A percentile compares a stretch with the other conserved stretches of the same genome.
Conservation (phyloP, 2,329 filamentous ascomycete genomes). For the Colletotrichum sp. region DNA sequence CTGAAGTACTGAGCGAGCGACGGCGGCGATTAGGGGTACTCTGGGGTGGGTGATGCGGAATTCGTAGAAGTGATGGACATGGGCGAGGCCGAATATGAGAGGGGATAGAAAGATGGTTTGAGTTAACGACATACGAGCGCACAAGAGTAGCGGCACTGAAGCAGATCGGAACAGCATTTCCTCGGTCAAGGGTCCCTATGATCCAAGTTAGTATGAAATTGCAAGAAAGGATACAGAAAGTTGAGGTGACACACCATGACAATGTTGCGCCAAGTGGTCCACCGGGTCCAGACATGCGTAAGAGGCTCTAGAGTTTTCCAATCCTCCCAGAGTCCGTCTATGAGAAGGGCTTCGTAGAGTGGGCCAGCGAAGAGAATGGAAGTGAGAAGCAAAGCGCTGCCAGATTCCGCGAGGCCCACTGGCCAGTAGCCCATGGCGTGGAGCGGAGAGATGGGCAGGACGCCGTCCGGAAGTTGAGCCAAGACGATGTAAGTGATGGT, state of each 20-base stretch:
- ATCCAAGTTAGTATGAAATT: neutral
- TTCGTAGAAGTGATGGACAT: constrained; percentile 96
- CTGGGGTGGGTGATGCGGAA: constrained; percentile 82
- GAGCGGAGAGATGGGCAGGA: constrained; percentile 58
- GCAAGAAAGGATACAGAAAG: neutral
- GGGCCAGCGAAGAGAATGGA: constrained; percentile 82
- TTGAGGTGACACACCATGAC: constrained; percentile 64
- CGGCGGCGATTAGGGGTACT: constrained; percentile 64
- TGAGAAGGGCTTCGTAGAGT: constrained; percentile 78
- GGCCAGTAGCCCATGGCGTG: constrained; percentile 85
- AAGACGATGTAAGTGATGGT: constrained; percentile 71
- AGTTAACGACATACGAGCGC: constrained; percentile 62
- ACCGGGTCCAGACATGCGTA: constrained; percentile 68
- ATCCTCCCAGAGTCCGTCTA: constrained; percentile 72
- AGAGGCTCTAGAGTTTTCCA: constrained; percentile 65
- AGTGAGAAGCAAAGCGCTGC: constrained; percentile 72
- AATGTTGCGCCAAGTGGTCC: constrained; percentile 86
- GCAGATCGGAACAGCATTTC: constrained; percentile 92
- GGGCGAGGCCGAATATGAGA: constrained; percentile 89
- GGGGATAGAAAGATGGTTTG: constrained; percentile 82
- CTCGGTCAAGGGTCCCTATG: constrained; percentile 85
- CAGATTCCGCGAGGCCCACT: constrained; percentile 66
- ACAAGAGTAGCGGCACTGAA: constrained; percentile 80
- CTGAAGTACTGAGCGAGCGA: constrained; percentile 80
- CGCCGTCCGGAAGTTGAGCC: constrained; percentile 38